These are phyloP conservation scores for Crithidia thermophila DNA, from an alignment of 208 protist genomes.

Conservation along the genomic window DNA sequence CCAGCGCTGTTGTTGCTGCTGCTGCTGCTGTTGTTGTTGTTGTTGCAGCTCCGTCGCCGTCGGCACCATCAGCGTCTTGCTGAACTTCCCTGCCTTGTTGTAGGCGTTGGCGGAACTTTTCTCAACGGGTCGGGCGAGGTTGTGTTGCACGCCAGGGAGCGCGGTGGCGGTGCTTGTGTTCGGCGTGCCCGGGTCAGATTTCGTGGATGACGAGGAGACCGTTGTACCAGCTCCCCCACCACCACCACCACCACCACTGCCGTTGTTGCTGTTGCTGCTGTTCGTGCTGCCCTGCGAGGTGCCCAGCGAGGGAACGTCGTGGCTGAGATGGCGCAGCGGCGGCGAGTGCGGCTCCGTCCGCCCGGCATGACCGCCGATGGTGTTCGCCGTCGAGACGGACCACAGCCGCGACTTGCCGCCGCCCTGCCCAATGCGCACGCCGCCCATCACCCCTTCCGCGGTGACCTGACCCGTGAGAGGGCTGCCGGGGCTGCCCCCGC, in stretches of 20 bases:
- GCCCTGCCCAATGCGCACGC: slow-evolving; percentile 15
- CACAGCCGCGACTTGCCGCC: slow-evolving; percentile 5
- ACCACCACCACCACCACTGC: background rate
- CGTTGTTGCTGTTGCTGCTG: background rate
- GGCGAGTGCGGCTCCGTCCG: background rate
- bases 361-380: too few species aligned
- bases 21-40: background rate
- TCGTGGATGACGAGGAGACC: background rate
- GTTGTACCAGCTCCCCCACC: too few species aligned
- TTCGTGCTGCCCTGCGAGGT: background rate
- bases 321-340: background rate
- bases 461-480: background rate
- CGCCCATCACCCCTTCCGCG: slow-evolving; percentile 9
- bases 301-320: background rate
- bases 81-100: slow-evolving; percentile 2
- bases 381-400: background rate
- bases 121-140: too few species aligned
- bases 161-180: background rate
- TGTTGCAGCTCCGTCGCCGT: background rate
- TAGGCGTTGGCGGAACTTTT: too few species aligned
- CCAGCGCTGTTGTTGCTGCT: background rate
- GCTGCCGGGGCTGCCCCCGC: background rate
- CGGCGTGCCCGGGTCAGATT: background rate
- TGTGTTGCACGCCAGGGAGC: background rate
- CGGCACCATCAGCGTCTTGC: background rate